Evolutionary conservation across 169 alveolate species (phyloP).

Genomic region (Babesia bovis): DNA sequence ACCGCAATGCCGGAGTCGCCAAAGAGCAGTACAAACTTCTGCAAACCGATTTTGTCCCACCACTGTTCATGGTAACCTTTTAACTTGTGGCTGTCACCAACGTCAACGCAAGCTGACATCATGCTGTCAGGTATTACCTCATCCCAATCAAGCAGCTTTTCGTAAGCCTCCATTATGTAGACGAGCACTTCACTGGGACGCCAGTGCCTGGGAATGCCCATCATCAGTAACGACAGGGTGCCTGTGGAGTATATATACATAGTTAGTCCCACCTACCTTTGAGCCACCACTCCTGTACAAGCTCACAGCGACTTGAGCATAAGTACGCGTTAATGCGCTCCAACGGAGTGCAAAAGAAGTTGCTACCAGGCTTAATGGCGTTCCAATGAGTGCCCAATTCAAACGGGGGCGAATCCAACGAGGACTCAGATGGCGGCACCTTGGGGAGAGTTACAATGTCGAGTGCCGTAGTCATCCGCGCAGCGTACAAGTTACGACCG

Average conservation of each 20-base stretch:
- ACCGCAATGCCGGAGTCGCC: conserved; percentile 45
- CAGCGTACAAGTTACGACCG: conserved; percentile 7
- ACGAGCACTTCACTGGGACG: conserved; percentile 24
- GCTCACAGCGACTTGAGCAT: conserved; percentile 26
- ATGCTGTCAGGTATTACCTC: conserved; percentile 15
- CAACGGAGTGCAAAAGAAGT: conserved; percentile 35
- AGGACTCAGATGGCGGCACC: conserved; percentile 23
- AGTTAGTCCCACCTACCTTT: conserved; percentile 23
- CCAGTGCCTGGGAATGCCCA: conserved; percentile 68
- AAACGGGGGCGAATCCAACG: conserved; percentile 62
- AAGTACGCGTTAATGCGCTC: conserved; percentile 41
- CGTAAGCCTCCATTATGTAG: conserved; percentile 40
- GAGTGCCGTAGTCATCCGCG: conserved; percentile 26
- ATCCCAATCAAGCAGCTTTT: conserved; percentile 6
- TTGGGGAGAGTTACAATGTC: conserved; percentile 44
- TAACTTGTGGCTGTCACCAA: not conserved
- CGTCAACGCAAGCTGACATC: not conserved
- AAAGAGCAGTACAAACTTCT: conserved; percentile 56
- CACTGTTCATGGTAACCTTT: not conserved
- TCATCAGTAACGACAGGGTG: conserved; percentile 47
- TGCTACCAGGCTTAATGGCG: conserved; percentile 3
- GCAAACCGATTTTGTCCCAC: conserved; percentile 43
- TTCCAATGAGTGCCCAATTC: conserved; percentile 21
- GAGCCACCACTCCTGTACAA: conserved; percentile 62
- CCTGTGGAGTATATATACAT: conserved; percentile 11